Evolutionary conservation across 148 eudicot genomes (phyloP), one percentile per base, ranked within the genome.

Genomic region (Mesembryanthemum crystallinum): DNA sequence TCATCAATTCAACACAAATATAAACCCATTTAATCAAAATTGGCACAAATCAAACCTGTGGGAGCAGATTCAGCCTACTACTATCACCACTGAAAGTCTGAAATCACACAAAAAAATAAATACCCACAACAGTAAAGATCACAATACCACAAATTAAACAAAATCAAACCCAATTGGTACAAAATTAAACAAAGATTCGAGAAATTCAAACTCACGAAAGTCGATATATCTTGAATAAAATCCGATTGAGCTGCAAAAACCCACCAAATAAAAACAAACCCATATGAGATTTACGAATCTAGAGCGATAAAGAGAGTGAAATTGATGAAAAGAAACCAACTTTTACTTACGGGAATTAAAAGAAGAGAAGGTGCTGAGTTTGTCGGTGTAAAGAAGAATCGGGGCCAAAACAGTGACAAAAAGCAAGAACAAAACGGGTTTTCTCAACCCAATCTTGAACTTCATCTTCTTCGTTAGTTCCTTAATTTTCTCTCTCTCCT

Each of bases 321-420:
- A 14, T 23, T 51, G n/a, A 3, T 17, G n/a, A 52, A 20, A 12
- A 37, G 28, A 17, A 7, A 21, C 8, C 8, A 7, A 20, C 17
- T n/a, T n/a, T n/a, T n/a, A 64, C 82, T 79, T 71, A 80, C 86
- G n/a, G 45, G 86, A 79, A 33, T 85, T 77, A 39, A 85, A 72
- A n/a, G 79, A 74, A n/a, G 79, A 79, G 73, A 86, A 87, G 85
- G 79, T 72, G 23, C 68, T 76, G 63, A 89, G 85, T 33, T 79
- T 89, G 86, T 90, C 88, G 55, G 96, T 90, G 87, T 81, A 92
- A 54, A 94, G 83, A 67, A 94, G 81, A 77, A 94, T 87, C 0
- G 96, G 98, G 65, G 93, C 88, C 17, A 94, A 64, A 75, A 94
- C 94, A 0, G 98, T 90, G 37, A 92, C 72, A 42, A 89, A 71